A percentile compares a stretch with the other conserved stretches of the same genome.
Conservation (phyloP, 352 stramenopile species). For the Phytophthora cactorum region DNA sequence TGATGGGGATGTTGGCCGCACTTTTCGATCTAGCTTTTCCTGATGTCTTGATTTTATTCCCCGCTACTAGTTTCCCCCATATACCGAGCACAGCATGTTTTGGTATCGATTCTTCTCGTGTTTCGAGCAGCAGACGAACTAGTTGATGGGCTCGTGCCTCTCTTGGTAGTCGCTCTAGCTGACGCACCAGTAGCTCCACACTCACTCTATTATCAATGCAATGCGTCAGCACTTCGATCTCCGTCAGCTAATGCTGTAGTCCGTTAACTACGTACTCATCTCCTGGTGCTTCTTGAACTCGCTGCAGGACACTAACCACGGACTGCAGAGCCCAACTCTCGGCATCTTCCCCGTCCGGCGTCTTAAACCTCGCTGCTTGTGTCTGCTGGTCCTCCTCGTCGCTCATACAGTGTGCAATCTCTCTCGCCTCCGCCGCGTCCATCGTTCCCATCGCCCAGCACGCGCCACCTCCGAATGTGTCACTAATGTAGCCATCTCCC, state of each 20-base stretch:
- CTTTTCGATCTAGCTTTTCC: constrained; percentile 41
- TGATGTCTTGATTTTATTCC: constrained; percentile 1
- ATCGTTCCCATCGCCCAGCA: constrained; percentile 21
- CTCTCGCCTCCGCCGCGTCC: constrained; percentile 37
- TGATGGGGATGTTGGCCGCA: constrained; percentile 51
- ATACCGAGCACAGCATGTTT: constrained; percentile 58
- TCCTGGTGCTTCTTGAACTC: constrained; percentile 39
- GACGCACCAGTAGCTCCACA: constrained; percentile 40
- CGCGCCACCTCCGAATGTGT: constrained; percentile 8
- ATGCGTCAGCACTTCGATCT: background rate
- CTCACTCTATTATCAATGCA: constrained; percentile 34
- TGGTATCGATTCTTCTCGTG: constrained; percentile 57
- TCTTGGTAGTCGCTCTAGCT: constrained; percentile 41
- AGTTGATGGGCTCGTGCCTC: constrained; percentile 45
- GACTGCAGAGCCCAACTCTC: constrained; percentile 34
- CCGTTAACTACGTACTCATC: constrained; percentile 47
- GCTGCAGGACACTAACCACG: constrained; percentile 46
- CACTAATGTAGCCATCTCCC: constrained; percentile 40
- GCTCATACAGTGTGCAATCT: constrained; percentile 51
- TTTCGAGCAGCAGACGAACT: constrained; percentile 53
- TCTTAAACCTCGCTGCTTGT: constrained; percentile 8
- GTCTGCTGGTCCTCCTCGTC: constrained; percentile 42
- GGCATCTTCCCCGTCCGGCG: constrained; percentile 14
- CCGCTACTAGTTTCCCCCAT: constrained; percentile 50
- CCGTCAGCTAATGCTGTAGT: background rate